Evolutionary conservation across 345 rosid genomes (phyloP).

Genomic region (Raphanus sativus): DNA sequence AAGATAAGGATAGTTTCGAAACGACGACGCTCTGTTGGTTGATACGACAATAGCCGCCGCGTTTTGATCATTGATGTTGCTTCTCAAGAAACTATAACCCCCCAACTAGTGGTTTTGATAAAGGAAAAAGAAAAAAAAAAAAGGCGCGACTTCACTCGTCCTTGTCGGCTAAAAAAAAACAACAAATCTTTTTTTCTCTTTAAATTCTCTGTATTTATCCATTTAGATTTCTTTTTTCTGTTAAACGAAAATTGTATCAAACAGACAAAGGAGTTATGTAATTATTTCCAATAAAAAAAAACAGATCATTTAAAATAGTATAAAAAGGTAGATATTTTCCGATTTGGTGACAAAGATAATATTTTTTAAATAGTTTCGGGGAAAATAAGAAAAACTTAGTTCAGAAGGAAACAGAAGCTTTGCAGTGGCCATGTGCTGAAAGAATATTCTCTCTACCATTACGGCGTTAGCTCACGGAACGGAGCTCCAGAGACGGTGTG

Average conservation of each 20-base stretch:
- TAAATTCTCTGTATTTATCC: conserved; percentile 1
- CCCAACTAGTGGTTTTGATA: background rate
- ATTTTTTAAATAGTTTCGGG: background rate
- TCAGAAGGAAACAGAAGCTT: conserved; percentile 31
- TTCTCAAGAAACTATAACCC: conserved; percentile 20
- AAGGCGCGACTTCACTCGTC: conserved; percentile 24
- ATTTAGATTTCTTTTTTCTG: background rate
- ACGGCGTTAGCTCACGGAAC: conserved; percentile 31
- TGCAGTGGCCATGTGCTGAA: conserved; percentile 30
- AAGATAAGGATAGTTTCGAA: conserved; percentile 28
- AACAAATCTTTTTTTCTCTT: background rate
- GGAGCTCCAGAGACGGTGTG: conserved; percentile 1
- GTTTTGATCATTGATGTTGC: conserved; percentile 37
- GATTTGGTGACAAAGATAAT: background rate
- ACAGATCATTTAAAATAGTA: background rate
- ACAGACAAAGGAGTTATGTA: background rate
- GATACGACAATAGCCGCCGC: conserved; percentile 41
- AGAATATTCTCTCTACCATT: conserved; percentile 32
- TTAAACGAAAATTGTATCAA: background rate
- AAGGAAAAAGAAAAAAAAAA: background rate
- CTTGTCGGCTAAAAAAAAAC: conserved; percentile 28
- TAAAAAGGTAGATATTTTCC: background rate
- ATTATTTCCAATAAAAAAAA: background rate
- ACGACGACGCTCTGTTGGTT: conserved; percentile 33
- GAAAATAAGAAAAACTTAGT: conserved; percentile 17